Evolutionary conservation across 257 asterid species (phyloP).

Genomic region (Capsicum chinense): DNA sequence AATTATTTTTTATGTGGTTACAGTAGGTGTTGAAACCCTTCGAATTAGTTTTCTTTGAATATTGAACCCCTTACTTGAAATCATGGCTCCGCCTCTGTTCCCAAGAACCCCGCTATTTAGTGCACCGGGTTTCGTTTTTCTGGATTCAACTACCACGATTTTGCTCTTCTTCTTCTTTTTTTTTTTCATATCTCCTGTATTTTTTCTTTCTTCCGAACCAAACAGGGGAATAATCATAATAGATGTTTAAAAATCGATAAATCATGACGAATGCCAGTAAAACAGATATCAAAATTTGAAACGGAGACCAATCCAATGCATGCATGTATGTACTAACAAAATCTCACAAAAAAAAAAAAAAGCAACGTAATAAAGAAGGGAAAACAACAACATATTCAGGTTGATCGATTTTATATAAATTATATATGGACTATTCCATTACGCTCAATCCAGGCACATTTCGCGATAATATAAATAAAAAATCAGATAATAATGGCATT

Average conservation of each 20-base stretch:
- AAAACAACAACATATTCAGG: background rate
- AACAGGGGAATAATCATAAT: background rate
- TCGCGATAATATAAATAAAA: background rate
- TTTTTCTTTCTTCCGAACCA: background rate
- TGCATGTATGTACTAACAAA: slow-evolving; percentile 5
- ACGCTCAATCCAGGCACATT: background rate
- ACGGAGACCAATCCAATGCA: background rate
- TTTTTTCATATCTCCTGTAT: background rate
- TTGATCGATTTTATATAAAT: background rate
- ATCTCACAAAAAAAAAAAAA: background rate
- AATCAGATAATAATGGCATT: background rate
- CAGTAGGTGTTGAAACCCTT: too few relatives aligned
- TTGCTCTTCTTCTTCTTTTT: too few relatives aligned
- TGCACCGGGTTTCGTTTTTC: too few relatives aligned
- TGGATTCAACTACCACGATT: background rate
- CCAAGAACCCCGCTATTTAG: too few relatives aligned
- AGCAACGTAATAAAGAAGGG: background rate
- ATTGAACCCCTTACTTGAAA: too few relatives aligned
- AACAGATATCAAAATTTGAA: background rate
- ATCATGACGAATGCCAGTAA: background rate
- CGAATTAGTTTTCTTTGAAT: too few relatives aligned
- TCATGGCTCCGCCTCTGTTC: too few relatives aligned
- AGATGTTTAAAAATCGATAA: background rate
- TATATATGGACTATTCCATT: background rate
- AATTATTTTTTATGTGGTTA: too few relatives aligned